A percentile compares a stretch with the other conserved stretches of the same genome.
These are phyloP conservation scores for Cryptomeria japonica DNA, from an alignment of 75 land plant species.

Conservation along the genomic window DNA sequence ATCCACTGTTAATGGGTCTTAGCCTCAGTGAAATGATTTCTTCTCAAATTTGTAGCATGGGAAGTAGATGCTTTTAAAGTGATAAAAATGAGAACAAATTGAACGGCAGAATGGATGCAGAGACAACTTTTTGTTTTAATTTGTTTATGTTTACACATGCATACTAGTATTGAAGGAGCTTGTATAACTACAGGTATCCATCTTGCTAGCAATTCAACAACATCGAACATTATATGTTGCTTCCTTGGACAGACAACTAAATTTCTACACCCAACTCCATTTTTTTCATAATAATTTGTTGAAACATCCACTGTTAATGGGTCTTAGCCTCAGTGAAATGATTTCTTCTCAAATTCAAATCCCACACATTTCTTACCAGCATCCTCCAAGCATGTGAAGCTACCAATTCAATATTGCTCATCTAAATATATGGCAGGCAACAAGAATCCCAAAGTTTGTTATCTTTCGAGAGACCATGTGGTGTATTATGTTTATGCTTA, in stretches of 20 bases:
- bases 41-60: not conserved
- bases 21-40: not conserved
- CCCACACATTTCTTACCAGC: not conserved
- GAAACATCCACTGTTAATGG: not conserved
- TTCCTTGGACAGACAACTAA: not conserved
- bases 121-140: not conserved
- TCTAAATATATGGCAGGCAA: conserved; percentile 3
- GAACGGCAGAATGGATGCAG: not conserved
- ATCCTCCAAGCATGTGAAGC: not conserved
- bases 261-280: not conserved
- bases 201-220: not conserved
- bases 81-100: not conserved
- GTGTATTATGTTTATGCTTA: conserved; percentile 24
- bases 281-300: not conserved
- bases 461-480: conserved; percentile 18
- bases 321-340: not conserved
- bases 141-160: not conserved
- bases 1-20: not conserved
- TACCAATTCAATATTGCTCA: conserved; percentile 1
- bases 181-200: not conserved
- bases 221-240: not conserved
- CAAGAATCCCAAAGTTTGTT: conserved; percentile 19
- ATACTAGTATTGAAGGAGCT: not conserved
- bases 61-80: not conserved
- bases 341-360: not conserved